Conservation (phyloP, 1,284 basidiomycete genomes). For the Cerrena zonata region DNA sequence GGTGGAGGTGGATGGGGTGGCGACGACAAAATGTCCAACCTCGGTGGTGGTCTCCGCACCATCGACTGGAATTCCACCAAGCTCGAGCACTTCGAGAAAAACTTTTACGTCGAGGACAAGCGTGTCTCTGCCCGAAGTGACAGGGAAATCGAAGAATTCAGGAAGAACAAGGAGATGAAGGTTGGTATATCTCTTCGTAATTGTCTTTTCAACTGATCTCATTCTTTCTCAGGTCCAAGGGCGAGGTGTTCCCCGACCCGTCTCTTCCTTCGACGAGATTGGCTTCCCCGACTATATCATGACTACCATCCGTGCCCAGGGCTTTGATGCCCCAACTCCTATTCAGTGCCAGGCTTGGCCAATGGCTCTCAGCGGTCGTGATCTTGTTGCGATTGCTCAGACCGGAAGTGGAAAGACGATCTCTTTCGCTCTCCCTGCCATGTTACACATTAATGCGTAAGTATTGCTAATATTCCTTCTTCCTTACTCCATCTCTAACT, state of each 20-base stretch:
- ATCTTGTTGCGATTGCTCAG: constrained; percentile 94
- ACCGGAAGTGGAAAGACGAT: constrained; percentile 98
- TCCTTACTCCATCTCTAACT: constrained; percentile 10
- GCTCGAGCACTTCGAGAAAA: constrained; percentile 86
- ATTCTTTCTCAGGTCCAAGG: constrained; percentile 72
- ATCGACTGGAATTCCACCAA: constrained; percentile 81
- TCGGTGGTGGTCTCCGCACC: constrained; percentile 78
- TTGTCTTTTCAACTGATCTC: constrained; percentile 3
- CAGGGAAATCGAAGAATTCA: constrained; percentile 84
- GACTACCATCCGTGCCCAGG: constrained; percentile 88
- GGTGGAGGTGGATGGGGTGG: constrained; percentile 53
- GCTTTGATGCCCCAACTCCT: constrained; percentile 83
- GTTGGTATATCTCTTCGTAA: constrained; percentile 30
- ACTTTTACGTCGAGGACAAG: constrained; percentile 95
- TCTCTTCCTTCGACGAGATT: constrained; percentile 88
- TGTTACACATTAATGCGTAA: constrained; percentile 98
- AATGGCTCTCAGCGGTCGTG: constrained; percentile 90
- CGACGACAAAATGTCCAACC: constrained; percentile 77
- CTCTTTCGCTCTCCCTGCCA: constrained; percentile 94
- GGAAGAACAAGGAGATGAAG: constrained; percentile 82
- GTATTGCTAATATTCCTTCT: constrained; percentile 25
- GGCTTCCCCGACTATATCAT: constrained; percentile 96
- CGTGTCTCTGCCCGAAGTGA: constrained; percentile 76
- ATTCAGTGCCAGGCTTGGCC: constrained; percentile 99
- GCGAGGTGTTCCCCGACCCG: constrained; percentile 80